Percentiles rank a stretch among this genome's conserved stretches.
These are phyloP conservation scores for Forsythia viridissima DNA, from an alignment of 257 asterid species.

Conservation along the genomic window DNA sequence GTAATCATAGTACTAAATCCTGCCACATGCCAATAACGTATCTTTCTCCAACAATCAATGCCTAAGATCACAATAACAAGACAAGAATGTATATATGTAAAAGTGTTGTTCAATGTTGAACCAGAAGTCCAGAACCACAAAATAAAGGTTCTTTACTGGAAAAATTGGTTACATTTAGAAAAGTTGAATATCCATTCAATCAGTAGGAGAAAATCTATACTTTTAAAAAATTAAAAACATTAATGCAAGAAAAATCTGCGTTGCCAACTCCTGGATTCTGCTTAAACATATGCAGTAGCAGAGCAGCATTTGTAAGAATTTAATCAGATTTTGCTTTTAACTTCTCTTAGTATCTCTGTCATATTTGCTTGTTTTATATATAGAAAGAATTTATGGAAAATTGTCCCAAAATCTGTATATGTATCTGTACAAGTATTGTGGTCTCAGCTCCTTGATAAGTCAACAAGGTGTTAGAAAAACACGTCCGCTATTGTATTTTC, in stretches of 20 bases:
- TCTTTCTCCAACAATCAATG: neutral
- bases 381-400: constrained; percentile 2
- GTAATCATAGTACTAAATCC: constrained; percentile 78
- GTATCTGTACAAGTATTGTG: constrained; percentile 14
- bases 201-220: neutral
- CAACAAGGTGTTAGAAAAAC: neutral
- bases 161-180: neutral
- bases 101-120: neutral
- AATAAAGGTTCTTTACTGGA: neutral
- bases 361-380: neutral
- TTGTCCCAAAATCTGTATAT: neutral
- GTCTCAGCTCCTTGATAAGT: neutral
- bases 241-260: constrained; percentile 7
- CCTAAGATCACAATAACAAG: neutral
- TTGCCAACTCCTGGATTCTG: no score
- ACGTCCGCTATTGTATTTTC: constrained; percentile 10
- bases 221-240: neutral
- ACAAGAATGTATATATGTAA: neutral
- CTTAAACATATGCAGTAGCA: no score
- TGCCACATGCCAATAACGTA: no score
- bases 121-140: no score
- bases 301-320: no score
- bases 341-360: neutral
- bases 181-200: neutral
- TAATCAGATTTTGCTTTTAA: neutral